Evolutionary conservation across 306 rosid species (phyloP), one percentile per base, ranked within the genome.

Genomic region (Corylus heterophylla): DNA sequence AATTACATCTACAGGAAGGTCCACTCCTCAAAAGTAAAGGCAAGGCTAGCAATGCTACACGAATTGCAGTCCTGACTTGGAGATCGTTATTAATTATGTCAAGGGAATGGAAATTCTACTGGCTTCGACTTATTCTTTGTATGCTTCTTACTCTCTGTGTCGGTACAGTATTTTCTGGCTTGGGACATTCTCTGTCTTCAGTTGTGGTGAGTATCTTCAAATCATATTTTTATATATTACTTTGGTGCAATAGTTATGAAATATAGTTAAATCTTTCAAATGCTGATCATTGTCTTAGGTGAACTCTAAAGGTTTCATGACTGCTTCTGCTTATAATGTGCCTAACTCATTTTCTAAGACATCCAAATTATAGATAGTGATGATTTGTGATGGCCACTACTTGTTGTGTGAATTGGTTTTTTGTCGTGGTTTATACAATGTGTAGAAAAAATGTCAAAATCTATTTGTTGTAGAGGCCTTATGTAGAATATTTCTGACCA

Each of bases 61-160:
- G 94, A 68, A 76, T 91, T 72, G 98, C 97, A n/a, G 97, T 93
- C 56, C 84, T 96, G 86, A 93, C 98, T 5, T 96, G 98, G 97
- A 90, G 99, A 86, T 96, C 99, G 3, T 86, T 96, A 84, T 85
- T 96, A 71, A 92, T 96, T 74, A 93, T 96, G 93, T 96, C 98
- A 77, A 90, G 99, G 89, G 99, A 96, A 79, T 93, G 99, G 99
- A 91, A 87, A 82, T 93, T 93, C 87, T 96, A 93, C 76, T 96
- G 99, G 99, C 94, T 96, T 77, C 98, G 97, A 69, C 99, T 96
- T 78, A 83, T 90, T 90, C 99, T 96, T 82, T 87, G 78, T 77
- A 88, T 96, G 96, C 91, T 96, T 64, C 90, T 96, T 54, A 84
- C 98, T 0, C 88, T 96, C 50, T 91, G 94, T 81, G 86, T 93